Evolutionary conservation across 805 yeast species (phyloP), one percentile per base, ranked within the genome.

Genomic region (Saccharomycopsis oosterbeekiorum): DNA sequence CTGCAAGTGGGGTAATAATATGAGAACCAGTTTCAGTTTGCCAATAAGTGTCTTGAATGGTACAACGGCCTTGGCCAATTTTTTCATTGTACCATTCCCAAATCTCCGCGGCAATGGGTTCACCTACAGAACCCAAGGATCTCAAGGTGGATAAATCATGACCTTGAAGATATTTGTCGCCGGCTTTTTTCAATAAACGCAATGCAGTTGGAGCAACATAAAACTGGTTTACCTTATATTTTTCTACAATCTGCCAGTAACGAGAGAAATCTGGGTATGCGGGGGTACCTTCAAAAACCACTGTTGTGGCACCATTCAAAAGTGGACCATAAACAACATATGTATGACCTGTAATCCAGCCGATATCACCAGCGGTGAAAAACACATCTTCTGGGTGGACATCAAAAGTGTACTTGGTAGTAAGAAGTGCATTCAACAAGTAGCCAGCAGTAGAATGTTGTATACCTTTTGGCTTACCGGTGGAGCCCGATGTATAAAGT

Each of bases 291-390:
- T 88, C 96, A 70, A 86, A 88, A 41, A 88, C 87, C 55, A 88
- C 80, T 21, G 94, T 84, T 39, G 96, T 84, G 61, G 87, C 84
- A 71, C 96, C 96, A 67, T 81, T 78, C 37, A 81, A 72, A 70
- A 88, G 77, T 43, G 96, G 96, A 61, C 96, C 96, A 71, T 88
- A 88, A 57, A 88, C 82, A 19, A 84, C 91, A 69, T 88, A 88
- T 11, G 94, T 80, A 75, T 88, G 96, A 62, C 96, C 96, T 6
- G 96, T 88, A 69, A 88, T 86, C 96, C 96, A 88, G 69, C 96
- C 96, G 59, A 88, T 86, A 75, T 88, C 96, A 71, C 94, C 96
- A 37, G 96, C 94, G 17, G 94, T 88, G 79, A 88, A 88, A 61
- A 88, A 78, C 14, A 83, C 77, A 70, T 88, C 96, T 62, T 85